Conservation (phyloP, 352 stramenopile genomes). For the Phytophthora citricola region DNA sequence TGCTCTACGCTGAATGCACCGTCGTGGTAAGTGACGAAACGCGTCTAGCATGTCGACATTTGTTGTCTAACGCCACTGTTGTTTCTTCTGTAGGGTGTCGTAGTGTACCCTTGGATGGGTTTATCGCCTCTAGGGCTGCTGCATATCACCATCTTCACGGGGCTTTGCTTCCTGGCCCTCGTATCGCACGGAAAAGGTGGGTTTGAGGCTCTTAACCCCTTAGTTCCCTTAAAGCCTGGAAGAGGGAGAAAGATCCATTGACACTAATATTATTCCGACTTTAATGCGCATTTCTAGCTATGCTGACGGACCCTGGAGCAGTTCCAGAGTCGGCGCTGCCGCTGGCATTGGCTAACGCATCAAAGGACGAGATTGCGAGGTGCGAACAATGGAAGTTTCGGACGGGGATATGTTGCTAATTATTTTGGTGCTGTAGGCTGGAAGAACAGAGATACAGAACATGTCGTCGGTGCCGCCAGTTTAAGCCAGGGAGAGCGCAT, state of each 20-base stretch:
- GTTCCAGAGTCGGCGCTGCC: constrained; percentile 95
- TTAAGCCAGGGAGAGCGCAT: constrained; percentile 96
- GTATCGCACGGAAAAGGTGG: constrained; percentile 94
- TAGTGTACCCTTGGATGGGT: constrained; percentile 93
- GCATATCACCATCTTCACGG: constrained; percentile 73
- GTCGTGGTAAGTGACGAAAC: constrained; percentile 67
- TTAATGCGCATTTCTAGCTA: constrained; percentile 63
- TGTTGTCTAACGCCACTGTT: constrained; percentile 20
- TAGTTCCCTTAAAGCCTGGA: background rate
- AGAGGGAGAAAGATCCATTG: constrained; percentile 1
- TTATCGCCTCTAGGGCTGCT: constrained; percentile 70
- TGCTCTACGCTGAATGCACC: constrained; percentile 92
- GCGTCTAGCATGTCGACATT: background rate
- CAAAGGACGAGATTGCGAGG: constrained; percentile 80
- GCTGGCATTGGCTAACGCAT: constrained; percentile 69
- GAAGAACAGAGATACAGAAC: constrained; percentile 87
- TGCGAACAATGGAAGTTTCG: constrained; percentile 23
- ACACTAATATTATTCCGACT: constrained; percentile 6
- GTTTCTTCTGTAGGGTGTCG: constrained; percentile 57
- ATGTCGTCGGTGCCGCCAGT: constrained; percentile 93
- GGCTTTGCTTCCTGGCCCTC: constrained; percentile 90
- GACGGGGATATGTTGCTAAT: constrained; percentile 7
- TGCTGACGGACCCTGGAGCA: constrained; percentile 98
- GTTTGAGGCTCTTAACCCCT: background rate
- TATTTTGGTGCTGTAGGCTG: constrained; percentile 46